Evolutionary conservation across 192 early-diverging fungal species (phyloP), one percentile per base, ranked within the genome.

Genomic region (Coemansia umbellata): DNA sequence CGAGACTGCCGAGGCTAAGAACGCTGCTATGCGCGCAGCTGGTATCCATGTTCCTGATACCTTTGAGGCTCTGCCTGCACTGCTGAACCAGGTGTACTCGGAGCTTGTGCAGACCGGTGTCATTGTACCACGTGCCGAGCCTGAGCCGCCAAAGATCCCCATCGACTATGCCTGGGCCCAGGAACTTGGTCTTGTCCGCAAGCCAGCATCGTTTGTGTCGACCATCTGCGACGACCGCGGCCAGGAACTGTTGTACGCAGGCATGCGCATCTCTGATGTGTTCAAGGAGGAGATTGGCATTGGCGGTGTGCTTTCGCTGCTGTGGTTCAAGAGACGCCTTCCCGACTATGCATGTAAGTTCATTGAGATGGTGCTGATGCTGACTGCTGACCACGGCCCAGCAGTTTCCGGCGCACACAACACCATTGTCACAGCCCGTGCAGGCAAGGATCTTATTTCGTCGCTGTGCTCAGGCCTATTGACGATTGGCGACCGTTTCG

Each of bases 151-250:
- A 55, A 96, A 96, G 85, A 95, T 98, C 58, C 95, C 95, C 19
- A 95, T 98, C 61, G 95, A 98, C 80, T 98, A 98, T 70, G 85
- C 92, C 9, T 98, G 95, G 95, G 95, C 95, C 27, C 92, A 95
- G 79, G 95, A 98, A 81, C 82, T 98, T 28, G 95, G 95, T 8
- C 84, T 98, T 42, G 91, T 98, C 54, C 91, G 95, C 70, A 98
- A 98, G 80, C 95, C 95, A 23, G 93, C 95, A 5, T 90, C 88
- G 54, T 98, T 98, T 67, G 94, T 98, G 44, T 96, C 94, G 50
- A 98, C 95, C 30, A 98, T 98, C 72, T 91, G 88, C 66, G 95
- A 98, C 80, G 95, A 98, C 82, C 92, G 95, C 80, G 95, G 95
- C 43, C 94, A 98, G 79, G 95, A 98, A 79, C 80, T 98, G 43